Evolutionary conservation across 1,139 yeast species (phyloP).

Genomic region (Scheffersomyces insectosa): DNA sequence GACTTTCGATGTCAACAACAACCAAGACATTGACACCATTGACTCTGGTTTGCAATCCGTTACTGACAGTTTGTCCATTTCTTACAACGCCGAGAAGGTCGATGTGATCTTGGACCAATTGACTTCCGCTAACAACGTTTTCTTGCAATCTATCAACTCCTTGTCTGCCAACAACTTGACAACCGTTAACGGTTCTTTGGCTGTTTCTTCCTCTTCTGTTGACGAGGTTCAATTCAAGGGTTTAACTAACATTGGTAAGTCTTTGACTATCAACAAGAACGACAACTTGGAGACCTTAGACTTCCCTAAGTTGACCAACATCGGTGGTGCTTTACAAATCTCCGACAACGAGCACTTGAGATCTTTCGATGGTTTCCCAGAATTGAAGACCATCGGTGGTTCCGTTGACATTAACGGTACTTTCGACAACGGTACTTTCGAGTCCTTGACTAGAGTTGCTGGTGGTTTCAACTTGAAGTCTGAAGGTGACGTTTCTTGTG

Average conservation of each 20-base stretch:
- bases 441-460: conserved; percentile 69
- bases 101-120: conserved; percentile 69
- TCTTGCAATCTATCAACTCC: conserved; percentile 76
- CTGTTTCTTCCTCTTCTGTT: conserved; percentile 68
- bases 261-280: conserved; percentile 76
- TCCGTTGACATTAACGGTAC: conserved; percentile 80
- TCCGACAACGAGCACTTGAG: conserved; percentile 77
- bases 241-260: conserved; percentile 71
- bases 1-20: conserved; percentile 86
- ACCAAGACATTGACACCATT: conserved; percentile 61
- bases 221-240: conserved; percentile 56
- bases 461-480: conserved; percentile 91
- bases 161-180: conserved; percentile 69
- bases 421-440: conserved; percentile 77
- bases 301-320: conserved; percentile 65
- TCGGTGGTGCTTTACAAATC: conserved; percentile 89
- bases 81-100: conserved; percentile 80
- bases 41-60: conserved; percentile 75
- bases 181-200: conserved; percentile 75
- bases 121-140: conserved; percentile 80
- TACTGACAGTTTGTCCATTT: conserved; percentile 70
- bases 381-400: conserved; percentile 78
- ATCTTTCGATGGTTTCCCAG: conserved; percentile 70
- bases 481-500: conserved; percentile 78
- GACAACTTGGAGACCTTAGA: conserved; percentile 66